A percentile compares a stretch with the other conserved stretches of the same genome.
Evolutionary conservation across 306 rosid genomes (phyloP).

Genomic region (Luffa aegyptiaca): DNA sequence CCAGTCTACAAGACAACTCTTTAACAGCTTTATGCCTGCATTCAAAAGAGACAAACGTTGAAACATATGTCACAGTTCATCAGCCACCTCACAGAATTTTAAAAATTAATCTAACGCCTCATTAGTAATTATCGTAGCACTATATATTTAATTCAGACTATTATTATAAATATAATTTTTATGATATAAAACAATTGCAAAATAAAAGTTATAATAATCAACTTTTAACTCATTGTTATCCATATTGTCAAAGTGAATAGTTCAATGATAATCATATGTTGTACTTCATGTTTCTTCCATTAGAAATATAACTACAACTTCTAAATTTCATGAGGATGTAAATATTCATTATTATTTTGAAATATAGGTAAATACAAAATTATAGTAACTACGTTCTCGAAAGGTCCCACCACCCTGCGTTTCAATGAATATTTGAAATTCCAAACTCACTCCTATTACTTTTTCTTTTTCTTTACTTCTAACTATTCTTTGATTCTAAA

Average conservation of each 20-base stretch:
- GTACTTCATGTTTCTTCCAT: background rate
- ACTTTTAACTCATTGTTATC: background rate
- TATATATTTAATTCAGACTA: background rate
- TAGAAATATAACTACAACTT: too few relatives aligned
- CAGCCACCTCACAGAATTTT: background rate
- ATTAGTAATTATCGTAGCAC: too few relatives aligned
- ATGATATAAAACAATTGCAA: background rate
- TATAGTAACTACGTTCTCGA: background rate
- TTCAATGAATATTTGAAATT: background rate
- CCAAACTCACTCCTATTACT: background rate
- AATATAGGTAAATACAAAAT: background rate
- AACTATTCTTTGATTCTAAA: background rate
- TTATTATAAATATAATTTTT: background rate
- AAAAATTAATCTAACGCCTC: background rate
- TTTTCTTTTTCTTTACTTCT: background rate
- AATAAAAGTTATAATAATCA: background rate
- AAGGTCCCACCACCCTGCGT: background rate
- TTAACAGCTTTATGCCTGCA: slow-evolving; percentile 44
- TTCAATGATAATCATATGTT: too few relatives aligned
- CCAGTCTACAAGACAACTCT: slow-evolving; percentile 26
- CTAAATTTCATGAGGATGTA: background rate
- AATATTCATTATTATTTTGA: background rate
- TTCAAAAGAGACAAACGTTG: background rate
- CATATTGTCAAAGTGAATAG: too few relatives aligned
- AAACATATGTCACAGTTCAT: background rate